Base-by-base conservation (phyloP, 306 rosid genomes). In the Cicer cuneatum region DNA sequence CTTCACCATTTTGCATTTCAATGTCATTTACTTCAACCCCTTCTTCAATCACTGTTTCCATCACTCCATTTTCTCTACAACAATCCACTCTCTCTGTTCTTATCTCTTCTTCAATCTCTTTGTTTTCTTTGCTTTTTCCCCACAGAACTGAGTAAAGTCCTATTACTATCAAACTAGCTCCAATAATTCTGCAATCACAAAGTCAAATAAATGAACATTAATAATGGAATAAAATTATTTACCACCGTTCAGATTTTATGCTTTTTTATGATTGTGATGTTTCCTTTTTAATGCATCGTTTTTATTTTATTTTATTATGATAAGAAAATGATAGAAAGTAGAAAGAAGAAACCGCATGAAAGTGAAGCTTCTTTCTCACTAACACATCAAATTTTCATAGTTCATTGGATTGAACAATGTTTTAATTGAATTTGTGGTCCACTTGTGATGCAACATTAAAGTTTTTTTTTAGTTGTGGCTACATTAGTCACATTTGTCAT, bases 111-210 rank as follows among this genome's bases (percentile, higher is more conserved):
- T 85, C 88, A 48, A 74, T 78, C 75, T 91, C 97, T 71, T 84
- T 81, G 86, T 78, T 61, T 70, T 93, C 98, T 66, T 86, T 90
- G 85, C 86, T 83, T 80, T 90, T 90, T 0, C 95, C 98, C 98
- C 98, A 93, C 8, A 93, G 85, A 86, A 93, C 93, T 0, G 90
- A 79, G 88, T 93, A 93, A 7, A 90, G 93, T 63, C 98, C 98
- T 69, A 86, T 77, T 46, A 93, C 97, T 2, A 93, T 93, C 13
- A 93, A 69, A 51, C 79, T 64, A 10, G 94, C 93, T 51, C 98
- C 98, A 66, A 89, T 29, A 57, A 90, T 49, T 29, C 98, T 93
- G 87, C 10, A 76, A 21, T 29, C 65, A 59, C 9, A 66, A 5
- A 60, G 35, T 12, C 24, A 35, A 18, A 46, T 15, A 24, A 69